These are phyloP conservation scores for Pseudocercospora eumusae DNA, from an alignment of 2,329 filamentous ascomycete species.

Conservation along the genomic window DNA sequence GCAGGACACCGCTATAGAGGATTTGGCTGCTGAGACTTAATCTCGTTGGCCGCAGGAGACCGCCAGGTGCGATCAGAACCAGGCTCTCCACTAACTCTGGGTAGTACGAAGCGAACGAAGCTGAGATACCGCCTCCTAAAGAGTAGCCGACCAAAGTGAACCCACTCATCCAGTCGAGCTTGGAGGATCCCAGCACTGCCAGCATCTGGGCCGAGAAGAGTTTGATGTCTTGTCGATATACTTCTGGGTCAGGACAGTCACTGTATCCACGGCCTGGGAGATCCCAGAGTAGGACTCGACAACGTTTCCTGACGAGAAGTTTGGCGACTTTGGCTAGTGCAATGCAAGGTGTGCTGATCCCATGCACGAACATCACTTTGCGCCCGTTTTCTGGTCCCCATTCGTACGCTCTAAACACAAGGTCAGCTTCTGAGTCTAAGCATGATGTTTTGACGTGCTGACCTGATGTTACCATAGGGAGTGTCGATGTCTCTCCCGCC, in stretches of 20 bases:
- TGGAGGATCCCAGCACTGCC: slow-evolving; percentile 68
- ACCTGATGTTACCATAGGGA: slow-evolving; percentile 65
- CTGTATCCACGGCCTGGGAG: slow-evolving; percentile 77
- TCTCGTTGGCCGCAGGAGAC: slow-evolving; percentile 67
- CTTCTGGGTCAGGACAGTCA: slow-evolving; percentile 66
- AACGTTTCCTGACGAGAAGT: slow-evolving; percentile 65
- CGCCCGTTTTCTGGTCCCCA: slow-evolving; percentile 72
- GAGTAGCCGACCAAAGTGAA: slow-evolving; percentile 80
- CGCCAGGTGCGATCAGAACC: slow-evolving; percentile 75
- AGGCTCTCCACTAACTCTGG: slow-evolving; percentile 68
- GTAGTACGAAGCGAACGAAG: slow-evolving; percentile 69
- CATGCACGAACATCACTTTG: slow-evolving; percentile 75
- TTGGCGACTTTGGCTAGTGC: slow-evolving; percentile 67
- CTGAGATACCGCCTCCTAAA: slow-evolving; percentile 72
- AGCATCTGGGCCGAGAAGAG: slow-evolving; percentile 74
- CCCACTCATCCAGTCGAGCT: slow-evolving; percentile 61
- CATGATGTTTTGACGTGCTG: neutral
- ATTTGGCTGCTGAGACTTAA: slow-evolving; percentile 63
- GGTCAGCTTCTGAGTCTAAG: slow-evolving; percentile 25
- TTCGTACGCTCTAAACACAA: slow-evolving; percentile 66
- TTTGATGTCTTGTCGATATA: slow-evolving; percentile 69
- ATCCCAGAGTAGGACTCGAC: slow-evolving; percentile 77
- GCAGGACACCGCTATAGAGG: slow-evolving; percentile 65
- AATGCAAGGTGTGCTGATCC: slow-evolving; percentile 76
- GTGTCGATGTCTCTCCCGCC: slow-evolving; percentile 68